These are phyloP conservation scores for Ochromonas danica DNA, from an alignment of 108 stramenopile genomes.

Conservation along the genomic window DNA sequence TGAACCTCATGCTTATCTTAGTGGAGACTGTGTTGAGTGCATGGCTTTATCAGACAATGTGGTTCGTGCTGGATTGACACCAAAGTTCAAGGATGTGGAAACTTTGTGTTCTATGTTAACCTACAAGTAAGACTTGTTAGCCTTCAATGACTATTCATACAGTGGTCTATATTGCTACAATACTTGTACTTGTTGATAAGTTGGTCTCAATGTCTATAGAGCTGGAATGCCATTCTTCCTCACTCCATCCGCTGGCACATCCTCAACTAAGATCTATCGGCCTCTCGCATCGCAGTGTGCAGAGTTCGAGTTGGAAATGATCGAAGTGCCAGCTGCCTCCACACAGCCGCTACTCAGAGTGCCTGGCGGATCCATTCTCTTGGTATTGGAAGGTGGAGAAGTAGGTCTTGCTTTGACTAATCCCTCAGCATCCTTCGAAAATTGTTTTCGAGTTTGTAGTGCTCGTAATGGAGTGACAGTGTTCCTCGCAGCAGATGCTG, in stretches of 20 bases:
- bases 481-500: no score
- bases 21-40: slow-evolving; percentile 91
- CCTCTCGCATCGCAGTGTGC: background rate
- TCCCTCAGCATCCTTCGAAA: no score
- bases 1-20: slow-evolving; percentile 89
- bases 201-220: background rate
- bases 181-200: background rate
- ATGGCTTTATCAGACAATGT: slow-evolving; percentile 99
- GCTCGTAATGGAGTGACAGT: no score
- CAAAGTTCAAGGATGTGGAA: slow-evolving; percentile 94
- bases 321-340: background rate
- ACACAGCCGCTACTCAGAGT: background rate
- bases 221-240: background rate
- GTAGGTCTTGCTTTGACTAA: no score
- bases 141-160: slow-evolving; percentile 20
- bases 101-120: slow-evolving; percentile 92
- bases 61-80: slow-evolving; percentile 94
- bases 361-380: background rate
- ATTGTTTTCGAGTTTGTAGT: no score
- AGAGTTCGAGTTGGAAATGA: background rate
- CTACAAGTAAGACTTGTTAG: slow-evolving; percentile 58
- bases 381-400: background rate
- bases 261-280: background rate
- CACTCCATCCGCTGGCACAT: background rate
- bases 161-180: background rate